Conservation (phyloP, 306 rosid species). For the Vicia villosa region DNA sequence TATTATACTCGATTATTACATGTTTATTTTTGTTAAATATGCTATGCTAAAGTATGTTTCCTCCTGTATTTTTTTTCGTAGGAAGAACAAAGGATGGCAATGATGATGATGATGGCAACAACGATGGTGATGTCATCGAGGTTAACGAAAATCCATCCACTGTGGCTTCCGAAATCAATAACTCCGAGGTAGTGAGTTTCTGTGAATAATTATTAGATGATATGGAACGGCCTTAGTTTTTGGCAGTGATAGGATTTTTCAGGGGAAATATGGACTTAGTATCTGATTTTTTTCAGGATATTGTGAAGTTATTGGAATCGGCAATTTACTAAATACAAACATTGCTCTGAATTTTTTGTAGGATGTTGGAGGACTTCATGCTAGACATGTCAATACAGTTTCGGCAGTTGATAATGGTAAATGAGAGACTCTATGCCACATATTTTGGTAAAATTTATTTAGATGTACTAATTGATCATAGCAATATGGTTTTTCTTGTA, state of each 20-base stretch:
- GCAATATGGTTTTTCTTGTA: conserved; percentile 46
- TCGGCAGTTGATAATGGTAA: conserved; percentile 84
- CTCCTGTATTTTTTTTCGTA: conserved; percentile 18
- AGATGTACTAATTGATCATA: conserved; percentile 8
- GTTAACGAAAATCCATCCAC: conserved; percentile 49
- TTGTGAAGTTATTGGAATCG: conserved; percentile 16
- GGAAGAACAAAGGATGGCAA: conserved; percentile 50
- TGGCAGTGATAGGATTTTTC: neutral
- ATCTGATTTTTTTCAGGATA: conserved; percentile 20
- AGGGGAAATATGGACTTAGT: neutral
- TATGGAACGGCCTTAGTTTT: neutral
- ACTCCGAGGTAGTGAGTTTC: conserved; percentile 52
- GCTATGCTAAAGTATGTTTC: neutral
- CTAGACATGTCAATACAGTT: conserved; percentile 76
- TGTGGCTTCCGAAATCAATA: conserved; percentile 52
- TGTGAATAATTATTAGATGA: neutral
- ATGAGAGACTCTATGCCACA: conserved; percentile 15
- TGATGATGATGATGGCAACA: conserved; percentile 39
- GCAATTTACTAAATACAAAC: conserved; percentile 19
- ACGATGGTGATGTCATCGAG: conserved; percentile 34
- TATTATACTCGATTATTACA: conserved; percentile 19
- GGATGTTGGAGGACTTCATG: conserved; percentile 91
- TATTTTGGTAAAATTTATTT: conserved; percentile 22
- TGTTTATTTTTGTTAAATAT: conserved; percentile 10
- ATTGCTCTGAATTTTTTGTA: conserved; percentile 39